These are phyloP conservation scores for Scheffersomyces stambukii DNA, from an alignment of 1,139 yeast species.

Conservation along the genomic window DNA sequence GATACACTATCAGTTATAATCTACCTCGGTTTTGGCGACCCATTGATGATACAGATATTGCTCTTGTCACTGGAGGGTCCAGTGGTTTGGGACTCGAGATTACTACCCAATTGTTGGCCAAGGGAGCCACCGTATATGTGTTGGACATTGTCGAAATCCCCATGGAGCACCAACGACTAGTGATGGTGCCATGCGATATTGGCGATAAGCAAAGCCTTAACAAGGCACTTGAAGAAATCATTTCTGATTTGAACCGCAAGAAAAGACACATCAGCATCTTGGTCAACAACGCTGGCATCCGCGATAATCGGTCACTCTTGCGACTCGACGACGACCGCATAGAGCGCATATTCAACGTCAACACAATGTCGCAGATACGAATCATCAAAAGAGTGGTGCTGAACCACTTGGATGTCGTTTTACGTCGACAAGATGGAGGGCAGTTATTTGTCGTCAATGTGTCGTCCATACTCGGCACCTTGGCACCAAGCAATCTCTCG, in stretches of 20 bases:
- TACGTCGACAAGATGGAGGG: slow-evolving; percentile 11
- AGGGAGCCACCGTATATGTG: slow-evolving; percentile 33
- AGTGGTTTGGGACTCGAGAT: slow-evolving; percentile 55
- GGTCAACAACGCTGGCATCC: slow-evolving; percentile 73
- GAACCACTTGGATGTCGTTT: slow-evolving; percentile 14
- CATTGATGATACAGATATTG: slow-evolving; percentile 25
- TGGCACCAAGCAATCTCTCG: slow-evolving; percentile 68
- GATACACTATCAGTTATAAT: no score
- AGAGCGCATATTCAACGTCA: slow-evolving; percentile 43
- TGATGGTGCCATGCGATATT: slow-evolving; percentile 48
- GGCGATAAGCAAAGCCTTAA: slow-evolving; percentile 29
- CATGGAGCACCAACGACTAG: slow-evolving; percentile 13
- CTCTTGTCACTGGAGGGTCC: slow-evolving; percentile 64
- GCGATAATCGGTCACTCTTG: slow-evolving; percentile 45
- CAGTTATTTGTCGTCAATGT: slow-evolving; percentile 56
- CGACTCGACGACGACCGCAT: slow-evolving; percentile 31
- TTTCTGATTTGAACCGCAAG: slow-evolving; percentile 23
- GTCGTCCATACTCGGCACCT: slow-evolving; percentile 65
- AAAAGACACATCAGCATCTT: slow-evolving; percentile 45
- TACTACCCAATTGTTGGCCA: slow-evolving; percentile 26
- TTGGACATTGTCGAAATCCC: slow-evolving; percentile 44
- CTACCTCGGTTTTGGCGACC: neutral
- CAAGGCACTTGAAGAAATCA: slow-evolving; percentile 16
- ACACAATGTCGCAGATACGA: slow-evolving; percentile 53
- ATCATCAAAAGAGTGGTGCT: slow-evolving; percentile 42